These are phyloP conservation scores for Lachnellula suecica DNA, from an alignment of 2,329 filamentous ascomycete species.

Conservation along the genomic window DNA sequence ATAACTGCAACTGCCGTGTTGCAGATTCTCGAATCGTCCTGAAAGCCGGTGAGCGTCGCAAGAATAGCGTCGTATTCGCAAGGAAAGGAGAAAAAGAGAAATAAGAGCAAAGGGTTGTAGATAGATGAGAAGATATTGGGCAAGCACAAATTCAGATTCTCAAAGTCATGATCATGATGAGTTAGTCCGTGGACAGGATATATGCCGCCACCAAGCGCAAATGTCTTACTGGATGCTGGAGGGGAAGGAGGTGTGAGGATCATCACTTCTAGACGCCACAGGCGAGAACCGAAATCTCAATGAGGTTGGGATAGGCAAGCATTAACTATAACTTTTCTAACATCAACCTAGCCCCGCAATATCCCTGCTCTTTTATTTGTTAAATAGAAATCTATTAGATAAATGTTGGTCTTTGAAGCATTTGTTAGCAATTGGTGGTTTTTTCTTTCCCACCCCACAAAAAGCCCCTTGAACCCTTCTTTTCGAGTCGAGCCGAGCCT, in stretches of 20 bases:
- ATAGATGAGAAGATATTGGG: neutral
- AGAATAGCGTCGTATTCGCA: slow-evolving; percentile 3
- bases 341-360: neutral
- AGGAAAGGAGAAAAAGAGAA: neutral
- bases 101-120: neutral
- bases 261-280: slow-evolving; percentile 3
- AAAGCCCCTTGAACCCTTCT: no score
- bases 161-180: neutral
- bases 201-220: slow-evolving; percentile 2
- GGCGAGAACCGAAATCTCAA: neutral
- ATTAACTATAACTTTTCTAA: neutral
- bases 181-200: neutral
- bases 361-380: no score
- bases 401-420: no score
- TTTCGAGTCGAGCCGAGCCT: no score
- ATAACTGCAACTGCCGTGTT: neutral
- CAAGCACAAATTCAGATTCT: neutral
- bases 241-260: neutral
- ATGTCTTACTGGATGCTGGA: neutral
- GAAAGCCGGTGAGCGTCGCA: no score
- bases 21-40: slow-evolving; percentile 1
- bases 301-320: neutral
- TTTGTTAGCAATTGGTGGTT: no score
- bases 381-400: no score
- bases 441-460: no score